These are phyloP conservation scores for Delonix regia DNA, from an alignment of 306 rosid species.

Conservation along the genomic window DNA sequence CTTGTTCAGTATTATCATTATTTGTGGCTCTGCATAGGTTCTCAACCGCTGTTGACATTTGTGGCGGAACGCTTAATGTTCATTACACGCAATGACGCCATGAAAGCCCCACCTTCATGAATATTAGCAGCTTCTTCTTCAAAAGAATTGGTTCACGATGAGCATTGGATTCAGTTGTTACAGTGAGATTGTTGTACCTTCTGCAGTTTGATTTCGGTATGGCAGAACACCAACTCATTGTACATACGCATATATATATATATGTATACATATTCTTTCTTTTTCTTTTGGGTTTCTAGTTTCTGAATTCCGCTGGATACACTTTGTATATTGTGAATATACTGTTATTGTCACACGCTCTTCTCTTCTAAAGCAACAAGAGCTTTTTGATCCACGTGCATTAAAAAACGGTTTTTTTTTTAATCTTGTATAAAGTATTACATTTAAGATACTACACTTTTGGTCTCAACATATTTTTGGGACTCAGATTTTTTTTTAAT, in stretches of 20 bases:
- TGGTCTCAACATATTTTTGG: no score
- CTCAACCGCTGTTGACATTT: not conserved
- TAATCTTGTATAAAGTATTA: no score
- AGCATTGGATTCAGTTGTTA: not conserved
- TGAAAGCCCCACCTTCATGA: not conserved
- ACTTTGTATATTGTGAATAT: no score
- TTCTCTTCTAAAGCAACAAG: no score
- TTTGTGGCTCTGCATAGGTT: not conserved
- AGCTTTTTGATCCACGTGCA: no score
- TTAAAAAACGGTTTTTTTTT: no score
- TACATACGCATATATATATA: no score
- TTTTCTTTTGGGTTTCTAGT: not conserved
- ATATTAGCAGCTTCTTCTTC: not conserved
- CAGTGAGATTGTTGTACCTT: not conserved
- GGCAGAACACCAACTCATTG: not conserved
- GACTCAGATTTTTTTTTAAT: no score
- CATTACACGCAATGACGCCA: constrained; percentile 20
- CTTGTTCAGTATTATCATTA: not conserved
- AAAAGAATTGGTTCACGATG: not conserved
- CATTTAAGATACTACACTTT: no score
- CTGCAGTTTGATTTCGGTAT: not conserved
- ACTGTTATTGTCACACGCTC: no score
- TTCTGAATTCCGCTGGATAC: not conserved
- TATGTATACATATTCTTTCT: no score
- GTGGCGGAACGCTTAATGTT: not conserved